These are phyloP conservation scores for Alternaria ventricosa DNA, from an alignment of 2,329 filamentous ascomycete genomes.

Conservation along the genomic window DNA sequence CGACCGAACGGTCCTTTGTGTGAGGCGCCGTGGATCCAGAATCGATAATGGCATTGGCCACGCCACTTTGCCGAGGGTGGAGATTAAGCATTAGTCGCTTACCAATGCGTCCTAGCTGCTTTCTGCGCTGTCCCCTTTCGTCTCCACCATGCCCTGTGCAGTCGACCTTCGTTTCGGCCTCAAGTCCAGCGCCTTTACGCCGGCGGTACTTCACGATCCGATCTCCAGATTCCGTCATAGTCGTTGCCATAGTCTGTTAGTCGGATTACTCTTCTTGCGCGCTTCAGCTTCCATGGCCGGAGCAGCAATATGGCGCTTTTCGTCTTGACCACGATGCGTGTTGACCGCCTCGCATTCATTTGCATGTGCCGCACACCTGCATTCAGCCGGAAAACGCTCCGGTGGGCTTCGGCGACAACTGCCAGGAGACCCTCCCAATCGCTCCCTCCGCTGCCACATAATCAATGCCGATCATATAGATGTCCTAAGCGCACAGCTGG, in stretches of 20 bases:
- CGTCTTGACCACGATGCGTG: neutral
- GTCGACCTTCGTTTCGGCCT: constrained; percentile 33
- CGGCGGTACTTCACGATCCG: constrained; percentile 6
- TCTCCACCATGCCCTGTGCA: constrained; percentile 11
- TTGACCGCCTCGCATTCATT: constrained; percentile 16
- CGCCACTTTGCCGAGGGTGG: constrained; percentile 18
- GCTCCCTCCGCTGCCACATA: constrained; percentile 7
- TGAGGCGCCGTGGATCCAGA: constrained; percentile 13
- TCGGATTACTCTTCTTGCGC: neutral
- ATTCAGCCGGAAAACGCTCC: constrained; percentile 18
- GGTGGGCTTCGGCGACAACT: constrained; percentile 9
- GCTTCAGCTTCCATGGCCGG: constrained; percentile 3
- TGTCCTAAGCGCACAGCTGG: constrained; percentile 10
- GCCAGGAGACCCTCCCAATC: constrained; percentile 12
- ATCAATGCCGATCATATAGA: constrained; percentile 15
- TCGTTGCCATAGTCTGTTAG: neutral
- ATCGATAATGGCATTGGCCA: constrained; percentile 20
- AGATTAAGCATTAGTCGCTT: constrained; percentile 24
- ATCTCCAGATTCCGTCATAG: constrained; percentile 14
- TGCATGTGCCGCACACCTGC: constrained; percentile 15
- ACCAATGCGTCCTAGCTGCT: constrained; percentile 15
- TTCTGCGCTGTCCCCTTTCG: constrained; percentile 10
- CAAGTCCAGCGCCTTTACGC: constrained; percentile 11
- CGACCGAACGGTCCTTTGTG: constrained; percentile 9
- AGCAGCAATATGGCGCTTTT: neutral